These are phyloP conservation scores for Quercus rubra DNA, from an alignment of 306 rosid genomes.

Conservation along the genomic window DNA sequence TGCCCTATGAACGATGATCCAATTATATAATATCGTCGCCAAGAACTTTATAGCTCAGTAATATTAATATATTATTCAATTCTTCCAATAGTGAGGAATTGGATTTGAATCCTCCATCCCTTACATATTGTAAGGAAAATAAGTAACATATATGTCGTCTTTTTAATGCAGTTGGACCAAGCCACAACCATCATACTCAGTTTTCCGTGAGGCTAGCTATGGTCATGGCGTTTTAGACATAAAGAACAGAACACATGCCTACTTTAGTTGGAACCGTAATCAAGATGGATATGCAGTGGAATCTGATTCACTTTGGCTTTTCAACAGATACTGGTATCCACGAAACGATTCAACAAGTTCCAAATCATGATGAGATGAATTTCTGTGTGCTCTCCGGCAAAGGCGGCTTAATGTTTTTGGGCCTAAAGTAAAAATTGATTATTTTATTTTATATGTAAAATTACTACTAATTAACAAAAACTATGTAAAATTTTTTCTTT, in stretches of 20 bases:
- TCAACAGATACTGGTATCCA: constrained; percentile 33
- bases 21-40: no score
- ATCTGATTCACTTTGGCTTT: constrained; percentile 48
- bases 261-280: constrained; percentile 42
- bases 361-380: not conserved
- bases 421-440: no score
- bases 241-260: constrained; percentile 51
- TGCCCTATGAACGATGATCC: constrained; percentile 48
- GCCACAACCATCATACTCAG: constrained; percentile 52
- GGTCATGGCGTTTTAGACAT: constrained; percentile 46
- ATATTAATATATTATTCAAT: no score
- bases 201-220: constrained; percentile 48
- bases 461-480: no score
- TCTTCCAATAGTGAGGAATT: no score
- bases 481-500: no score
- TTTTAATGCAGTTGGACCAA: constrained; percentile 34
- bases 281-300: constrained; percentile 48
- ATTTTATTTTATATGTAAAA: no score
- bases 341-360: constrained; percentile 31
- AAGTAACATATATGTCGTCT: no score
- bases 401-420: no score
- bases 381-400: not conserved
- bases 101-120: no score
- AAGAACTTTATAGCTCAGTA: no score
- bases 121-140: no score